Evolutionary conservation across 331 rosid genomes (phyloP), one percentile per base, ranked within the genome.

Genomic region (Spiraea crenata): DNA sequence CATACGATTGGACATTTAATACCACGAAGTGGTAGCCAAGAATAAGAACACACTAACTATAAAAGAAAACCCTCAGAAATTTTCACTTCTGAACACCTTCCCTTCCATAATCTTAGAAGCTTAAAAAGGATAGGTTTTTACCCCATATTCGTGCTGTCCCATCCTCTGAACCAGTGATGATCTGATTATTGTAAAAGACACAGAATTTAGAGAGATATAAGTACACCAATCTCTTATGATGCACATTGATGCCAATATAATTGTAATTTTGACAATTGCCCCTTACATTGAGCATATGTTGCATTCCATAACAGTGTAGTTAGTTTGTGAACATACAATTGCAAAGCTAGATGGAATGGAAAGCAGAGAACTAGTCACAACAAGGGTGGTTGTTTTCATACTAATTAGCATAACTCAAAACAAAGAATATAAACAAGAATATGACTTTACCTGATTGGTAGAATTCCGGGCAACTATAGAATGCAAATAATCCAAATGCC

Each of bases 141-240:
- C 99, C 99, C 99, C 97, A 91, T 68, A 87, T 89, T 45, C 95
- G 84, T 67, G 89, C 73, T 3, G 96, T 87, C 71, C 99, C 95
- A 71, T 93, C 97, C 88, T 93, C 99, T 7, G 99, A 90, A 74
- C 98, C 97, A 57, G 97, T 90, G 80, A 93, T 84, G 74, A 90
- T 89, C 97, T 93, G 92, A 71, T 74, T 50, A 82, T 68, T 44
- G 42, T 51, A 17, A 46, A 57, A 37, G 65, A 74, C 20, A 11
- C 65, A 25, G 59, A 20, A 34, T 35, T 65, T 50, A 49, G 77
- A 81, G 50, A 78, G 78, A 81, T 9, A 64, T 48, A 76, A 46
- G 65, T 17, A 60, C 67, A 63, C 68, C 45, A 38, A 65, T 37
- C 59, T 44, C 20, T 65, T 50, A 39, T 42, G 52, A 54, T 39